Evolutionary conservation across 352 stramenopile genomes (phyloP).

Genomic region (Globisporangium middletonii): DNA sequence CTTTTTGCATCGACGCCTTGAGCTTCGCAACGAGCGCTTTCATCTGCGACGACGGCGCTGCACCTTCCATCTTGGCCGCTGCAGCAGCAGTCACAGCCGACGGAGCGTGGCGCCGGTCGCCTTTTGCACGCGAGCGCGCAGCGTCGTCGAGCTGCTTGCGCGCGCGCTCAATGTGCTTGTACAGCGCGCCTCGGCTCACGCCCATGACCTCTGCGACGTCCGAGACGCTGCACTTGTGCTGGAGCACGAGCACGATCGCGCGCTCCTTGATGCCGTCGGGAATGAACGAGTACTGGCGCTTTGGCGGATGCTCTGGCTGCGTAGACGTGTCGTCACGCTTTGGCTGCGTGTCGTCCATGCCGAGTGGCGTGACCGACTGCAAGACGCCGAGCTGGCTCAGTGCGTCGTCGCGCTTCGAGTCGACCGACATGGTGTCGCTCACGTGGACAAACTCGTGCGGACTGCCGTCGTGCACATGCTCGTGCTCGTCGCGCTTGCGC

Average conservation of each 20-base stretch:
- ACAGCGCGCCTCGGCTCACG: constrained; percentile 7
- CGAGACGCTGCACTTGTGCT: constrained; percentile 10
- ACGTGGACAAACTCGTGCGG: not conserved
- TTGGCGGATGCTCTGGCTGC: not conserved
- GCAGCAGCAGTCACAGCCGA: not conserved
- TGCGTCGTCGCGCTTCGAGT: not conserved
- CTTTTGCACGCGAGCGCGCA: not conserved
- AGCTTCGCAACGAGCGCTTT: constrained; percentile 8
- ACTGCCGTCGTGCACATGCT: not conserved
- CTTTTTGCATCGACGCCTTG: constrained; percentile 1
- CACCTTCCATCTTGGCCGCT: not conserved
- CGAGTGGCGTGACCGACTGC: not conserved
- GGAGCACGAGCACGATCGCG: constrained; percentile 9
- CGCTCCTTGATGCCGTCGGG: constrained; percentile 8
- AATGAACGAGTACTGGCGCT: constrained; percentile 10
- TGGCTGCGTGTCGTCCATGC: not conserved
- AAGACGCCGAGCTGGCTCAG: constrained; percentile 7
- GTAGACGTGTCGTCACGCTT: not conserved
- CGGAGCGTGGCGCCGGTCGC: not conserved
- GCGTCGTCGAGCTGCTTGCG: constrained; percentile 8
- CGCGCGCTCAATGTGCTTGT: constrained; percentile 9
- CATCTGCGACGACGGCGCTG: constrained; percentile 4
- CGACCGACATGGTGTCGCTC: no score
- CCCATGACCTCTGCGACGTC: constrained; percentile 8
- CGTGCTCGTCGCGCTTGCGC: constrained; percentile 4